These are phyloP conservation scores for Linderina pennispora DNA, from an alignment of 192 early-diverging fungal species.

Conservation along the genomic window DNA sequence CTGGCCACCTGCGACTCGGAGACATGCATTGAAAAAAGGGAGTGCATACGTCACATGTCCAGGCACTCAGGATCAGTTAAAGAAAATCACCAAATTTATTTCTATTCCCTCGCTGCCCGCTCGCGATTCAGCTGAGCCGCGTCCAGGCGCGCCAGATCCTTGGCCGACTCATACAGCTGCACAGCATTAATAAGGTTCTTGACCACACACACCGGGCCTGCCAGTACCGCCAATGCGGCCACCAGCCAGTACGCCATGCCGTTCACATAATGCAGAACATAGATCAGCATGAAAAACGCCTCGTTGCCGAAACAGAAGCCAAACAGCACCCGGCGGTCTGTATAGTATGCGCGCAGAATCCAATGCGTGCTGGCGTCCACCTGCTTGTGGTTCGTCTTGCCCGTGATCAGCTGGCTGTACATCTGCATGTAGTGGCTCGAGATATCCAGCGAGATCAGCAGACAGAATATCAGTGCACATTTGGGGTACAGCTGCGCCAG, in stretches of 20 bases:
- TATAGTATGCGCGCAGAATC: slow-evolving; percentile 88
- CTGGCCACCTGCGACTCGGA: too few species aligned
- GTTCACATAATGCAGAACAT: slow-evolving; percentile 53
- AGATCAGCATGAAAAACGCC: slow-evolving; percentile 85
- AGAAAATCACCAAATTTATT: too few species aligned
- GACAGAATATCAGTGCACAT: slow-evolving; percentile 78
- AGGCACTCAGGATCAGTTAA: too few species aligned
- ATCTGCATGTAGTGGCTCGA: slow-evolving; percentile 99
- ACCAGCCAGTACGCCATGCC: slow-evolving; percentile 14
- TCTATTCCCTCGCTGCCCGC: too few species aligned
- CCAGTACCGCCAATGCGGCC: slow-evolving; percentile 23
- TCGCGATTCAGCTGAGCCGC: slow-evolving; percentile 29
- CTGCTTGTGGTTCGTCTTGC: slow-evolving; percentile 85
- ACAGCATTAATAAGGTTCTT: slow-evolving; percentile 95
- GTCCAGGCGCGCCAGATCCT: slow-evolving; percentile 69
- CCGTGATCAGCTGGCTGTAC: slow-evolving; percentile 84
- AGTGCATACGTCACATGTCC: too few species aligned
- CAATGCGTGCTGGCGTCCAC: slow-evolving; percentile 67
- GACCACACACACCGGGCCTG: slow-evolving; percentile 68
- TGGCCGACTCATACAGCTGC: slow-evolving; percentile 84
- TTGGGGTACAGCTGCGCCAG: slow-evolving; percentile 62
- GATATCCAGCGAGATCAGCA: slow-evolving; percentile 89
- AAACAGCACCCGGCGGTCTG: slow-evolving; percentile 85
- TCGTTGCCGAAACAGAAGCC: slow-evolving; percentile 88
- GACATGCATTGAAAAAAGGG: too few species aligned